These are phyloP conservation scores for Aureobasidium sp. DNA, from an alignment of 2,329 filamentous ascomycete species.

Conservation along the genomic window DNA sequence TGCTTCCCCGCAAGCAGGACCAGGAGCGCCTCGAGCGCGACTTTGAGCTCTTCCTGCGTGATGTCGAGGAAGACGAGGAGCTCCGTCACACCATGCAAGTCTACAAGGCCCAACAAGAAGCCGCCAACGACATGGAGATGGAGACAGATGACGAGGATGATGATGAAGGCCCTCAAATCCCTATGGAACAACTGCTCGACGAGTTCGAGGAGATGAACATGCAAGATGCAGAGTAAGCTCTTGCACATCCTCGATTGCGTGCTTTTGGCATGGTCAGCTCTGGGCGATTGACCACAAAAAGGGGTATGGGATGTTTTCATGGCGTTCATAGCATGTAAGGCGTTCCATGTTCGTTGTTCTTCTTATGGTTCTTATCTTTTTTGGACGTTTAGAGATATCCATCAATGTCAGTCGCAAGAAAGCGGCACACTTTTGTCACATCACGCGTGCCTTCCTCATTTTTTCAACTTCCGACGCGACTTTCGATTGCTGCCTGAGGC, in stretches of 20 bases:
- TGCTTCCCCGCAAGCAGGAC: slow-evolving; percentile 78
- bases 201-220: slow-evolving; percentile 87
- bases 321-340: slow-evolving; percentile 14
- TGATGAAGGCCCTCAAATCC: slow-evolving; percentile 42
- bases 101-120: slow-evolving; percentile 61
- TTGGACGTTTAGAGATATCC: slow-evolving; percentile 9
- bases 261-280: neutral
- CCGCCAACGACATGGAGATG: slow-evolving; percentile 48
- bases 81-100: slow-evolving; percentile 74
- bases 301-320: neutral
- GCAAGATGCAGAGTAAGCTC: slow-evolving; percentile 36
- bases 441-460: neutral
- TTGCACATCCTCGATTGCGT: neutral
- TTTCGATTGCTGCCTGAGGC: neutral
- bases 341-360: neutral
- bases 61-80: slow-evolving; percentile 93
- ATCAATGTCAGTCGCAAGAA: neutral
- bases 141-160: slow-evolving; percentile 44
- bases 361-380: neutral
- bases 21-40: slow-evolving; percentile 83
- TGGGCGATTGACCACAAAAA: neutral
- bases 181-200: slow-evolving; percentile 61
- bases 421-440: neutral
- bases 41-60: slow-evolving; percentile 93
- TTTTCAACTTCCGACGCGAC: neutral